Evolutionary conservation across 345 rosid genomes (phyloP).

Genomic region (Bretschneidera sinensis): DNA sequence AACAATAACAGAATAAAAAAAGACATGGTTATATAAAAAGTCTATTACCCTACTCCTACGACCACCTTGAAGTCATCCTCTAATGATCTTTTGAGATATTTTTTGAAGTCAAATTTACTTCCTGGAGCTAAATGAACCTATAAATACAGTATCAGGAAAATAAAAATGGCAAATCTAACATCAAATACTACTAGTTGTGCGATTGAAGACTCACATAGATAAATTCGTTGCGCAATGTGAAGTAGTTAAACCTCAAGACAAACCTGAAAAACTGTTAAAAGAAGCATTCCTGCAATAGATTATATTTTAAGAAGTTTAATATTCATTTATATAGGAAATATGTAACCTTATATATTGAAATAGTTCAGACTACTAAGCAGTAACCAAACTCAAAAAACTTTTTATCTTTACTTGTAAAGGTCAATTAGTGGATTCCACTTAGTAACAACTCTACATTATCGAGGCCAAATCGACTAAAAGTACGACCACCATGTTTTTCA

Average conservation of each 20-base stretch:
- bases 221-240: slow-evolving; percentile 87
- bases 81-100: slow-evolving; percentile 82
- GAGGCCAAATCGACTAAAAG: too few relatives aligned
- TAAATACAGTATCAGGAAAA: background rate
- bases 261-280: slow-evolving; percentile 84
- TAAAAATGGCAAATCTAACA: slow-evolving; percentile 15
- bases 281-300: slow-evolving; percentile 77
- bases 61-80: slow-evolving; percentile 87
- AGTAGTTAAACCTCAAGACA: slow-evolving; percentile 73
- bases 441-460: too few relatives aligned
- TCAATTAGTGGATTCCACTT: too few relatives aligned
- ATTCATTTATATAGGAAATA: background rate
- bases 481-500: too few relatives aligned
- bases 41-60: slow-evolving; percentile 74
- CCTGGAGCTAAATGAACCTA: slow-evolving; percentile 96
- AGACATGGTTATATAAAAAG: background rate
- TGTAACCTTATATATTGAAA: background rate
- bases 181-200: background rate
- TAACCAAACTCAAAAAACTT: too few relatives aligned
- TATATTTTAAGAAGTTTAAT: slow-evolving; percentile 2
- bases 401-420: too few relatives aligned
- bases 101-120: slow-evolving; percentile 85
- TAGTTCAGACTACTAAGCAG: background rate
- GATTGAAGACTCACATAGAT: slow-evolving; percentile 52
- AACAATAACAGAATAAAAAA: background rate